Evolutionary conservation across 169 alveolate genomes (phyloP).

Genomic region (Plasmodium billcollinsi): DNA sequence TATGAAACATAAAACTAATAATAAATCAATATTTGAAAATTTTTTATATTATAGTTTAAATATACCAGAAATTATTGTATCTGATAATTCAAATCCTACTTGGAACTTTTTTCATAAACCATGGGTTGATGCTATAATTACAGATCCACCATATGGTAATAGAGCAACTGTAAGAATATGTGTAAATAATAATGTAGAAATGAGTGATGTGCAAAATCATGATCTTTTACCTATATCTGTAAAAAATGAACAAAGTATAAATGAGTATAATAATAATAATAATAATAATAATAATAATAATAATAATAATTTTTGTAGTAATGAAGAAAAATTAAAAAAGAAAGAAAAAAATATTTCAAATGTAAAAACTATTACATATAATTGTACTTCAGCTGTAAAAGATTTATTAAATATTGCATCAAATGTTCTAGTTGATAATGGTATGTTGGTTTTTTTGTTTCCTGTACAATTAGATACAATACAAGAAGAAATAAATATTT

Average conservation of each 20-base stretch:
- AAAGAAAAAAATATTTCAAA: slow-evolving; percentile 17
- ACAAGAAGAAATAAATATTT: slow-evolving; percentile 50
- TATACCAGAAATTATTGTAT: slow-evolving; percentile 80
- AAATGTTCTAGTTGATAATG: slow-evolving; percentile 82
- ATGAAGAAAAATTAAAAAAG: not conserved
- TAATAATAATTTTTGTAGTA: not conserved
- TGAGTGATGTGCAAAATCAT: not conserved
- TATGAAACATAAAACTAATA: slow-evolving; percentile 71
- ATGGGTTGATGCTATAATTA: slow-evolving; percentile 95
- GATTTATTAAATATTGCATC: slow-evolving; percentile 82
- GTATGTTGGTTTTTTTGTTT: slow-evolving; percentile 87
- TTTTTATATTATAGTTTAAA: slow-evolving; percentile 78
- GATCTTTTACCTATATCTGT: not conserved
- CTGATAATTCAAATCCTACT: slow-evolving; percentile 69
- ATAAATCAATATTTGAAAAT: slow-evolving; percentile 78
- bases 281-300: not conserved
- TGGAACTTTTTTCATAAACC: slow-evolving; percentile 82
- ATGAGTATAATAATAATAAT: not conserved
- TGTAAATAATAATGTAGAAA: not conserved
- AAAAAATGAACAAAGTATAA: not conserved
- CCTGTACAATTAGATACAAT: slow-evolving; percentile 81
- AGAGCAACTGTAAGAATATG: slow-evolving; percentile 72
- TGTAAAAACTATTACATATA: slow-evolving; percentile 51
- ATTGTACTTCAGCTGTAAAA: slow-evolving; percentile 41
- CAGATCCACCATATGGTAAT: slow-evolving; percentile 99